Evolutionary conservation across 78 protist species (phyloP), one percentile per base, ranked within the genome.

Genomic region (Speleostelium caveatum): DNA sequence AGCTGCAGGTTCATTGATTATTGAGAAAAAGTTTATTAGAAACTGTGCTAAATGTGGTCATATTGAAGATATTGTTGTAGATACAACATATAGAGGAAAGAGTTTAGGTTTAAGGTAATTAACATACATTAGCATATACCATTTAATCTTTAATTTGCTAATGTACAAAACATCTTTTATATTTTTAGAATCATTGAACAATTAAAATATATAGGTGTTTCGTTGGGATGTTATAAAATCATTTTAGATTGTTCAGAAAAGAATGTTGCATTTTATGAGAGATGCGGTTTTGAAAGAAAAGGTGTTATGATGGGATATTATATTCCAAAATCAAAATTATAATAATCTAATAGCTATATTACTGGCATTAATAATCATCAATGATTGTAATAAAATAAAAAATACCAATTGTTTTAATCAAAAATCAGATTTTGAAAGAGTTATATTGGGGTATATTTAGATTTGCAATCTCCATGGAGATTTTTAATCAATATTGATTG

Each of bases 41-140:
- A 39, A 28, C 3, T 83, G 96, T 41, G 76, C 61, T 26, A 16
- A 2, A 7, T 86, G 80, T 42, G 97, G 96, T 19, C 97, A 95
- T 61, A 95, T 95, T 58, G 97, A 95, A 73, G 97, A 95, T 59
- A 79, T 95, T 32, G 97, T 95, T 24, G 96, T 94, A 10, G 79
- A 61, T 32, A 21, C 2, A 33, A 65, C 55, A 8, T 63, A 51
- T 55, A 71, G 97, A 59, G 96, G 96, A 30, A 77, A 61, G 22
- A 42, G 63, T 38, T 68, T 94, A n/a, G 97, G 97, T 33, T 45
- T 49, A 60, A 58, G 33, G 78, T 86, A 74, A 2, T 1, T 49
- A 4, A 38, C 22, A 4, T 39, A 45, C 65, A 56, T 8, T 28
- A 36, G 32, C 35, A 36, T 36, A 38, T n/a, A 16, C 14, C 8